A percentile compares a stretch with the other conserved stretches of the same genome.
phyloP scores from a whole-genome alignment of 1,284 basidiomycete genomes.

The Cryptococcus sp. region DNA sequence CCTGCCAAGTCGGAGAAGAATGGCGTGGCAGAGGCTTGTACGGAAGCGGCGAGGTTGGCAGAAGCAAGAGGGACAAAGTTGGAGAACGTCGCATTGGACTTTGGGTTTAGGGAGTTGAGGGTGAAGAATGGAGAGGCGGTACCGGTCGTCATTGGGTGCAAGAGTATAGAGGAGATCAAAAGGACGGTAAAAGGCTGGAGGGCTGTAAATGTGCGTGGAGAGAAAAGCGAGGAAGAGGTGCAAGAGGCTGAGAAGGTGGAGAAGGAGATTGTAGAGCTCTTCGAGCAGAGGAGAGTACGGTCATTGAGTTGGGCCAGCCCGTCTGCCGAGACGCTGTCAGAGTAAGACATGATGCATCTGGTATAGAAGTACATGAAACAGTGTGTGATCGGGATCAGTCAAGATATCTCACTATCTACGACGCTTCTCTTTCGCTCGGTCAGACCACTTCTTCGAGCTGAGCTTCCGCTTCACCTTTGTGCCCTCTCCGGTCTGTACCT shows the following conservation, averaged over 20 bases:
- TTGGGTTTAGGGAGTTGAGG: slow-evolving; percentile 55
- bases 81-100: slow-evolving; percentile 67
- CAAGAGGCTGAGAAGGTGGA: slow-evolving; percentile 51
- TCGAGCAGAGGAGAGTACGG: slow-evolving; percentile 53
- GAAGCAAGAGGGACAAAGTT: slow-evolving; percentile 46
- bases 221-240: slow-evolving; percentile 34
- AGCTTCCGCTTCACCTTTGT: not conserved
- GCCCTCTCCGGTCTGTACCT: no score
- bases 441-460: slow-evolving; percentile 1
- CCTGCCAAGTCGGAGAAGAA: slow-evolving; percentile 53
- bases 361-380: not conserved
- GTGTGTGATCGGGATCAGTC: not conserved
- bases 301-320: slow-evolving; percentile 49
- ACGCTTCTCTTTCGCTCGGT: not conserved
- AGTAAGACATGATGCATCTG: not conserved
- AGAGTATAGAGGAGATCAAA: slow-evolving; percentile 65
- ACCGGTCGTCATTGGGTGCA: slow-evolving; percentile 71
- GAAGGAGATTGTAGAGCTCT: slow-evolving; percentile 50
- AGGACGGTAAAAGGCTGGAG: slow-evolving; percentile 64
- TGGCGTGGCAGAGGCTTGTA: slow-evolving; percentile 16
- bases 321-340: not conserved
- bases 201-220: slow-evolving; percentile 49
- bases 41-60: slow-evolving; percentile 24
- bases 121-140: slow-evolving; percentile 43
- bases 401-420: not conserved